Base-by-base conservation (phyloP, 495 filamentous ascomycete genomes). In the Hapsidospora chrysogenum region DNA sequence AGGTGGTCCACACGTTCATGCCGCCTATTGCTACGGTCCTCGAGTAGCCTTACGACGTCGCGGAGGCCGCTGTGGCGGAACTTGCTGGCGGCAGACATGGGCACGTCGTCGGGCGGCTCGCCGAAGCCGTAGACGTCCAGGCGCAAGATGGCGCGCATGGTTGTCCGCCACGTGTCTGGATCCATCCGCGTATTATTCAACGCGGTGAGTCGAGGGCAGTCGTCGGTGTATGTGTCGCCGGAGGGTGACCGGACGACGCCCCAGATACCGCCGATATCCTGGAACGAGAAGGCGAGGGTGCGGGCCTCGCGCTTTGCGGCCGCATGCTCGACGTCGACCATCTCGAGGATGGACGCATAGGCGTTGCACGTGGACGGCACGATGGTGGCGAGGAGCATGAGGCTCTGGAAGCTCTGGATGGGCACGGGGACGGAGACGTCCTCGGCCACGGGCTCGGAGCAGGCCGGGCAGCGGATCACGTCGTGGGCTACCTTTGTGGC, bases 321-420 rank as follows among this genome's bases (percentile, higher is more conserved):
- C 0, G 47, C 35, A 1, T 58, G 47, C 28, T 60, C 58, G 13
- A 45, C 48, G 38, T 72, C 66, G 11, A 69, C 50, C 41, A 63
- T 55, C 13, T 29, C 38, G 1, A 72, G 45, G 19, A 72, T 58
- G 29, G 39, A 49, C 35, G 50, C 51, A 49, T 72, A 82, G 2
- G 68, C 59, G 47, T 76, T 64, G 14, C 70, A 70, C 19, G 76
- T 58, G 9, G 72, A 68, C 14, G 70, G 74, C 15, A 82, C 56
- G 7, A 80, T 56, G 0, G 74, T 71, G 5, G 68, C 74, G 9
- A 76, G 64, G 36, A 78, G 66, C 74, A 80, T 79, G 26, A 74
- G 60, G 44, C 69, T 79, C 38, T 80, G 76, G 43, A 68, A 58
- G 29, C 51, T 23, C 10, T 51, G 50, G 33, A 66, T 55, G n/a